Conservation (phyloP, 179 eudicot genomes). For the Beta macrorhiza region DNA sequence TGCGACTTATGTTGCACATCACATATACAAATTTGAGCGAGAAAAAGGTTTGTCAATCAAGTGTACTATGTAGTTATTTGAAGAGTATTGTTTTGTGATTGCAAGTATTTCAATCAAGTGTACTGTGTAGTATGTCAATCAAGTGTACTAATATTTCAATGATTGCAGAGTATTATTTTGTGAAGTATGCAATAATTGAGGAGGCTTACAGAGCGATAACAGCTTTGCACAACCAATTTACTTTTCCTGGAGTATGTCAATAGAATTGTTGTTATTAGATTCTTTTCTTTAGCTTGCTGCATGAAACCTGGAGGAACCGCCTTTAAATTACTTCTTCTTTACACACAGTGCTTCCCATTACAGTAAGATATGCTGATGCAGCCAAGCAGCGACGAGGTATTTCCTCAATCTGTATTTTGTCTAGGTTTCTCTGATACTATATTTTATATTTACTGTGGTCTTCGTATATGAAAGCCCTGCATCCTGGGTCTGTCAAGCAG, state of each 20-base stretch:
- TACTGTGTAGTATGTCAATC: too few relatives aligned
- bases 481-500: neutral
- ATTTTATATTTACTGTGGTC: neutral
- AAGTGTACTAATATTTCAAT: too few relatives aligned
- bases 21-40: neutral
- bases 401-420: neutral
- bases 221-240: constrained; percentile 37
- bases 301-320: neutral
- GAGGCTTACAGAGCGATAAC: constrained; percentile 43
- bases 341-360: constrained; percentile 35
- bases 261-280: neutral
- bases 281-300: neutral
- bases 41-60: neutral
- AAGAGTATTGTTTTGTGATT: too few relatives aligned
- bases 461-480: neutral
- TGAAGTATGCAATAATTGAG: constrained; percentile 22
- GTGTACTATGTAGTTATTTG: constrained; percentile 37
- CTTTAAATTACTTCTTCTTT: constrained; percentile 6
- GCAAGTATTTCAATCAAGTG: too few relatives aligned
- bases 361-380: constrained; percentile 44
- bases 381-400: constrained; percentile 46
- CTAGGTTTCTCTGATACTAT: neutral
- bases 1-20: too few relatives aligned
- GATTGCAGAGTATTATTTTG: too few relatives aligned
- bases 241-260: constrained; percentile 41